Percentiles rank a stretch among this genome's conserved stretches.
These are phyloP conservation scores for Plasmopara muralis DNA, from an alignment of 352 stramenopile genomes.

Conservation along the genomic window DNA sequence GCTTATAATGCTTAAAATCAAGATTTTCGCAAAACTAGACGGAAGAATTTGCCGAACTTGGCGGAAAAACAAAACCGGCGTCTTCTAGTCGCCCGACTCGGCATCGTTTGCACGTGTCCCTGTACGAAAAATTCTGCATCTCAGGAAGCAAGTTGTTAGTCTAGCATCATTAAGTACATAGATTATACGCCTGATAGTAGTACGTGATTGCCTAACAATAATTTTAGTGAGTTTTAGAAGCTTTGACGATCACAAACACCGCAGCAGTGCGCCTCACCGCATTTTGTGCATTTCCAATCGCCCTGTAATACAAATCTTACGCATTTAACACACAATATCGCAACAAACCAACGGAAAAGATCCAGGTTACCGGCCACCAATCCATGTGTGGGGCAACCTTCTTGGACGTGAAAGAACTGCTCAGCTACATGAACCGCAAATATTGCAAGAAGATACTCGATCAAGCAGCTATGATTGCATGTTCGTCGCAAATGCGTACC, in stretches of 20 bases:
- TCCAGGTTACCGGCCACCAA: constrained; percentile 58
- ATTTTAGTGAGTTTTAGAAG: constrained; percentile 10
- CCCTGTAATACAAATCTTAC: constrained; percentile 31
- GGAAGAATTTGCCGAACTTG: constrained; percentile 16
- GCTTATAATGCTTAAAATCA: neutral
- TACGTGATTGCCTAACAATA: constrained; percentile 48
- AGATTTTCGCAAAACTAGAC: constrained; percentile 2
- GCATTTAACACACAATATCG: constrained; percentile 9
- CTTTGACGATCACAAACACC: neutral
- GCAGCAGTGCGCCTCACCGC: constrained; percentile 29
- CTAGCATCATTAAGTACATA: neutral
- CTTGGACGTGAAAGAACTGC: constrained; percentile 25
- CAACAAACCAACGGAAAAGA: constrained; percentile 4
- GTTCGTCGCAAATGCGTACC: constrained; percentile 5
- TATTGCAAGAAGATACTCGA: no score
- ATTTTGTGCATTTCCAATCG: constrained; percentile 74
- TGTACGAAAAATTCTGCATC: constrained; percentile 67
- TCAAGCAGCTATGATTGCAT: no score
- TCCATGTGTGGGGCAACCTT: constrained; percentile 65
- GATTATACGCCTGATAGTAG: constrained; percentile 2
- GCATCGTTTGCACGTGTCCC: constrained; percentile 60
- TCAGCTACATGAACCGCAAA: constrained; percentile 15
- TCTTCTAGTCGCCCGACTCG: constrained; percentile 50
- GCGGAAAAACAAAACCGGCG: constrained; percentile 44
- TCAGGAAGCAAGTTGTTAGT: constrained; percentile 14